Evolutionary conservation across 768 basidiomycete species (phyloP).

Genomic region (Leucogyrophana mollusca): DNA sequence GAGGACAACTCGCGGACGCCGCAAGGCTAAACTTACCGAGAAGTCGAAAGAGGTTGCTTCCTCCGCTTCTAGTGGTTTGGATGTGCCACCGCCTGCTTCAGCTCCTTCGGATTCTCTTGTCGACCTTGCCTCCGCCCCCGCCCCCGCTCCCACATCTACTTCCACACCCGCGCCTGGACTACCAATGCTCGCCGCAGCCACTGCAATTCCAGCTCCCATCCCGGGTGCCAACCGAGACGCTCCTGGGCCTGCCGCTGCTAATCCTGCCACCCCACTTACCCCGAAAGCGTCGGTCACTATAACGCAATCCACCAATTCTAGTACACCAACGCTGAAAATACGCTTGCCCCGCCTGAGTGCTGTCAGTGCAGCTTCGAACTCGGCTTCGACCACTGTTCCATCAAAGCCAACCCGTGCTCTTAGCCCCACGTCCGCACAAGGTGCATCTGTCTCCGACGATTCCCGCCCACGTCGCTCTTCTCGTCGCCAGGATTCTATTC

Average conservation of each 20-base stretch:
- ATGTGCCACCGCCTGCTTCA: conserved; percentile 12
- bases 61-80: conserved; percentile 5
- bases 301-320: conserved; percentile 29
- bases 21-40: conserved; percentile 18
- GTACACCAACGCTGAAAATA: conserved; percentile 34
- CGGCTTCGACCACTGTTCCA: conserved; percentile 1
- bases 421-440: conserved; percentile 18
- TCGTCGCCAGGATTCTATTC: conserved; percentile 27
- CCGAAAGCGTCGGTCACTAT: conserved; percentile 34
- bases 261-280: conserved; percentile 21
- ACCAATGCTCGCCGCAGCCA: conserved; percentile 8
- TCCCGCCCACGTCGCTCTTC: conserved; percentile 25
- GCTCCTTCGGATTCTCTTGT: too few relatives aligned
- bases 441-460: conserved; percentile 15
- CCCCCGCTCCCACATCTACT: too few relatives aligned
- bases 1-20: conserved; percentile 19
- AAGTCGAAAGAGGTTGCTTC: conserved; percentile 15
- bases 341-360: conserved; percentile 30
- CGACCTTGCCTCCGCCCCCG: too few relatives aligned
- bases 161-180: neutral
- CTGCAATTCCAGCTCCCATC: conserved; percentile 2
- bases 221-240: conserved; percentile 2
- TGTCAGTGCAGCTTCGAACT: conserved; percentile 24
- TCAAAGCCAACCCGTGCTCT: conserved; percentile 2
- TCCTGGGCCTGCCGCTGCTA: conserved; percentile 5